phyloP scores from a whole-genome alignment of 1,284 basidiomycete species.

The Apiotrichum brassicae region DNA sequence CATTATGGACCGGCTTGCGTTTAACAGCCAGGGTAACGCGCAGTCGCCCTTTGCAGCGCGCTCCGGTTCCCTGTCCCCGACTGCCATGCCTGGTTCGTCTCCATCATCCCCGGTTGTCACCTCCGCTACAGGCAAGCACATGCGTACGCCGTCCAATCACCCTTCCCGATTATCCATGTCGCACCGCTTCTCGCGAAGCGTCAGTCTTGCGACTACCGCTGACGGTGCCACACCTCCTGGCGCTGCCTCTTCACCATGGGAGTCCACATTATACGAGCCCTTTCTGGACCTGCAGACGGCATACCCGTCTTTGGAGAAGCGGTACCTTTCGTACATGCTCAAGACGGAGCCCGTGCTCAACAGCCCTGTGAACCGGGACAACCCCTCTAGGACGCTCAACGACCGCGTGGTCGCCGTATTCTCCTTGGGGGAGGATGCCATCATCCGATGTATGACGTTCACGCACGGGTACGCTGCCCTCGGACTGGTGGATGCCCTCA shows the following conservation, averaged over 20 bases:
- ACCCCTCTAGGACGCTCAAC: slow-evolving; percentile 60
- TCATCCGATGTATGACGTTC: slow-evolving; percentile 65
- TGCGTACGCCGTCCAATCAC: slow-evolving; percentile 2
- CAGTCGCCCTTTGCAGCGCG: neutral
- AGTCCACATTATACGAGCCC: slow-evolving; percentile 80
- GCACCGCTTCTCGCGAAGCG: slow-evolving; percentile 31
- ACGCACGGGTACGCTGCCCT: slow-evolving; percentile 78
- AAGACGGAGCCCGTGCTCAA: slow-evolving; percentile 48
- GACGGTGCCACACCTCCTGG: neutral
- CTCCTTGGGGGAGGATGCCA: slow-evolving; percentile 67
- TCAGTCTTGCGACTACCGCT: slow-evolving; percentile 10
- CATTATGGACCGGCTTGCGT: slow-evolving; percentile 60
- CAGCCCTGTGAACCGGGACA: slow-evolving; percentile 43
- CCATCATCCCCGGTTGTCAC: slow-evolving; percentile 3
- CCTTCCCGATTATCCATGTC: slow-evolving; percentile 21
- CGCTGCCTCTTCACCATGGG: slow-evolving; percentile 54
- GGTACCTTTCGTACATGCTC: slow-evolving; percentile 58
- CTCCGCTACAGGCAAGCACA: neutral
- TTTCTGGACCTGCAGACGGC: slow-evolving; percentile 82
- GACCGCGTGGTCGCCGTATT: slow-evolving; percentile 69
- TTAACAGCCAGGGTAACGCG: slow-evolving; percentile 31
- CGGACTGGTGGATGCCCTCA: slow-evolving; percentile 66
- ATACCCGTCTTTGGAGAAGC: slow-evolving; percentile 68
- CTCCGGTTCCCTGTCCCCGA: neutral
- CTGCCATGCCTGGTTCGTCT: slow-evolving; percentile 6